Conservation (phyloP, 1,139 yeast species). For the Kazachstania sp. region DNA sequence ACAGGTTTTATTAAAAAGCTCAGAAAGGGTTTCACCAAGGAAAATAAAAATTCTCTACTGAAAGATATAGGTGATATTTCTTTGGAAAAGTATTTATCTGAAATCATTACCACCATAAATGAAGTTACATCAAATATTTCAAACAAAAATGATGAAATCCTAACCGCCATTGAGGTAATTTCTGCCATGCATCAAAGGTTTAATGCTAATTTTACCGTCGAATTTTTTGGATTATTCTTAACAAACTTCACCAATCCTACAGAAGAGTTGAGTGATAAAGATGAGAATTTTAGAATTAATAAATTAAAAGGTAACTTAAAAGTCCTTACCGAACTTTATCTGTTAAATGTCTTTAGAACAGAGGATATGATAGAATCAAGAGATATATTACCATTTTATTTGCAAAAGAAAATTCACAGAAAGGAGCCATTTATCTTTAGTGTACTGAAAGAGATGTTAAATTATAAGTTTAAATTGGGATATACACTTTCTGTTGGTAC, state of each 20-base stretch:
- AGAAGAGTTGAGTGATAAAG: conserved; percentile 36
- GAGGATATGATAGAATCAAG: conserved; percentile 33
- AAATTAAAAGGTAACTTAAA: conserved; percentile 47
- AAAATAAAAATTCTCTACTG: conserved; percentile 39
- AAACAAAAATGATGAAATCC: conserved; percentile 49
- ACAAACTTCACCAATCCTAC: conserved; percentile 38
- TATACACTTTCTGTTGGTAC: conserved; percentile 41
- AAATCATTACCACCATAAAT: conserved; percentile 51
- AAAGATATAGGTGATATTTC: conserved; percentile 58
- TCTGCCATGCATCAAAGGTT: conserved; percentile 77
- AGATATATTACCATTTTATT: conserved; percentile 36
- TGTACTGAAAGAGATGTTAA: conserved; percentile 47
- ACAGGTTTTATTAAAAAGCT: conserved; percentile 72
- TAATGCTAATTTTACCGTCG: conserved; percentile 43
- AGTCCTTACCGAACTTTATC: conserved; percentile 52
- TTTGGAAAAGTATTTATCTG: conserved; percentile 69
- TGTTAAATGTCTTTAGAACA: conserved; percentile 49
- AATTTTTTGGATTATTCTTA: conserved; percentile 42
- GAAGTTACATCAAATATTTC: conserved; percentile 53
- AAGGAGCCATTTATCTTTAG: conserved; percentile 39
- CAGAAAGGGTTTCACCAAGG: conserved; percentile 47
- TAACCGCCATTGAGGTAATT: conserved; percentile 57
- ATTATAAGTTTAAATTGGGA: conserved; percentile 43
- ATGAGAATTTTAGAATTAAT: conserved; percentile 36
- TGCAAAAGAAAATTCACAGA: conserved; percentile 28